Base-by-base conservation (phyloP, 805 yeast species). In the Saturnispora serradocipensis region DNA sequence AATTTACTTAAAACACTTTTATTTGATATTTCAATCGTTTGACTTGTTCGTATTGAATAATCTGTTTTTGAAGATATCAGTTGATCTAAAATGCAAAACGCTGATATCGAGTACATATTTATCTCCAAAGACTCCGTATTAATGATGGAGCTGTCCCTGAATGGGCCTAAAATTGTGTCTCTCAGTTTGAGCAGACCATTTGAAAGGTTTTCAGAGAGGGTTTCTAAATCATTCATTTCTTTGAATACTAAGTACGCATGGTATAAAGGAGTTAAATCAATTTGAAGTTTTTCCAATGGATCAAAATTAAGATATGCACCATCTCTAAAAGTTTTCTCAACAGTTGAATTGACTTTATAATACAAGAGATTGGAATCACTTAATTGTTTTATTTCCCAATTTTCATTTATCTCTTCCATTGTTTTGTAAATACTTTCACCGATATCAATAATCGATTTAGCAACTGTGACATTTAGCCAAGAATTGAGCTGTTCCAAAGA, bases 161-260 rank as follows among this genome's bases (percentile, higher is more conserved):
- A 62, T 1, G 88, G 88, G 56, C 86, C 80, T 9, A 89, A 75
- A 15, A 89, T 66, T 54, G 86, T 72, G 56, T 82, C 86, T 57
- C 88, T 80, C 65, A 86, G 82, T 52, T 81, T 74, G 49, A 80
- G 69, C 70, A 91, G 72, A 64, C 88, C 96, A 55, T 81, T 81
- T 49, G 81, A 79, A 57, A 86, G 82, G 54, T 81, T 82, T 35
- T 73, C 72, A 43, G 78, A 73, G 49, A 93, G 73, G 48, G 73
- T 74, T n/a, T 77, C 81, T 16, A 74, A 68, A 60, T 82, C 84
- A 48, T 83, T 81, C 45, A 90, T 73, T 3, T 89, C 82, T 53
- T 83, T 79, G 62, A 84, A 90, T 1, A 93, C 95, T 59, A 90
- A 72, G 27, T 87, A 77, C 4, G 95, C 82, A 67, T 91, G 97